Base-by-base conservation (phyloP, 805 yeast species). In the Kazachstania psychrophila region DNA sequence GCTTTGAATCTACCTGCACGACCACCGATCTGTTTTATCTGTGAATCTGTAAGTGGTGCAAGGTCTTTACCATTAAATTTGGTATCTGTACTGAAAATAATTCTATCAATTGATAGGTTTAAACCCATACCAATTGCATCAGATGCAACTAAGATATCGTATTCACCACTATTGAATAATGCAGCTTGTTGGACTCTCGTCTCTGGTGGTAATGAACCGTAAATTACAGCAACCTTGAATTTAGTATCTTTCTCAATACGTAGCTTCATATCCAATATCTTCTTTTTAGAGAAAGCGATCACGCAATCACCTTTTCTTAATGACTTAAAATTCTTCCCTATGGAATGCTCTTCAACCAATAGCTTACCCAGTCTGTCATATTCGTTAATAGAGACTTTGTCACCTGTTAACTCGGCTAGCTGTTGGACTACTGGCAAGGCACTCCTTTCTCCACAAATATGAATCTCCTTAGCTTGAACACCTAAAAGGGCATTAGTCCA, bases 61-160 rank as follows among this genome's bases (percentile, higher is more conserved):
- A 66, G 60, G 12, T 56, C 60, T 11, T 49, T 53, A 5, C 96
- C 96, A 52, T 86, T 74, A 48, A 72, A 88, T 58, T 92, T 92
- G 33, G 56, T 55, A 19, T 72, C 63, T 0, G 79, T 69, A 13
- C 81, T 73, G 53, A 92, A 88, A 1, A 92, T 70, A 5, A 92
- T 72, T 41, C 97, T 65, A 40, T 77, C 75, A 45, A 92, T 88
- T 18, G 83, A 79, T 50, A 92, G 65, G 52, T 92, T 92, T 37
- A 92, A 67, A 0, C 98, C 98, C 96, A 92, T 89, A 2, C 98
- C 98, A 43, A 92, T 77, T 0, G 98, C 98, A 63, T 92, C 97
- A 2, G 95, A 83, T 1, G 98, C 97, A 6, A 92, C 83, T 26
- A 92, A 65, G n/a, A 83, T 70, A 49, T 88, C 92, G 44, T 75